Evolutionary conservation across 140 eudicot species (phyloP), one percentile per base, ranked within the genome.

Genomic region (Flaveria floridana): DNA sequence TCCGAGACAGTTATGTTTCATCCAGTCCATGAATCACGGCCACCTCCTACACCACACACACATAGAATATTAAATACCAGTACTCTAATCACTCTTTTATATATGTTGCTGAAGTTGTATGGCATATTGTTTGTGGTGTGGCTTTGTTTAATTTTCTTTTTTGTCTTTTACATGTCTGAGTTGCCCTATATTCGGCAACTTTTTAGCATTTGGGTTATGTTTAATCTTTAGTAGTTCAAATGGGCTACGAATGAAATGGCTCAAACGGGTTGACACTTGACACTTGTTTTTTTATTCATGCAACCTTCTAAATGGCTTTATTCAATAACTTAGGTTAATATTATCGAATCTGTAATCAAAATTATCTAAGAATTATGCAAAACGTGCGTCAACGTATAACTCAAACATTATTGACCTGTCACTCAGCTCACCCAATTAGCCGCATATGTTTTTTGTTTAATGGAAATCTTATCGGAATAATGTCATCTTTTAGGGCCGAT

Each of bases 401-500:
- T 25, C 12, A 12, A 59, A 63, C 44, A 19, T 20, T 4, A 13
- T 59, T 30, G 68, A 63, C 44, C 20, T 6, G 46, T 63, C 6
- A 4, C 21, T 7, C 20, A 28, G 28, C 11, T 39, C 18, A 16
- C 42, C 12, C 47, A 5, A 14, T 16, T 7, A 37, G 18, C 19
- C 8, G 15, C 48, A 19, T 63, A 2, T 64, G 34, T 41, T 64
- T 76, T 55, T 9, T 23, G 28, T 48, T 50, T 14, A 76, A 8
- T 37, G 16, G 23, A 42, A 21, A 53, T 52, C 48, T 47, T 44
- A 76, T 34, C 19, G 2, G 68, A 50, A 19, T 48, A 28, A 39
- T 48, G 62, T 48, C 28, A 34, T 52, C 76, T 41, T 87, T 80
- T 90, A 92, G 98, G 98, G 98, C 1, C 91, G 92, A 18, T 92